Percentiles rank a stretch among this genome's conserved stretches.
Evolutionary conservation across 2,329 filamentous ascomycete genomes (phyloP).

Genomic region (Exophiala alcalophila): DNA sequence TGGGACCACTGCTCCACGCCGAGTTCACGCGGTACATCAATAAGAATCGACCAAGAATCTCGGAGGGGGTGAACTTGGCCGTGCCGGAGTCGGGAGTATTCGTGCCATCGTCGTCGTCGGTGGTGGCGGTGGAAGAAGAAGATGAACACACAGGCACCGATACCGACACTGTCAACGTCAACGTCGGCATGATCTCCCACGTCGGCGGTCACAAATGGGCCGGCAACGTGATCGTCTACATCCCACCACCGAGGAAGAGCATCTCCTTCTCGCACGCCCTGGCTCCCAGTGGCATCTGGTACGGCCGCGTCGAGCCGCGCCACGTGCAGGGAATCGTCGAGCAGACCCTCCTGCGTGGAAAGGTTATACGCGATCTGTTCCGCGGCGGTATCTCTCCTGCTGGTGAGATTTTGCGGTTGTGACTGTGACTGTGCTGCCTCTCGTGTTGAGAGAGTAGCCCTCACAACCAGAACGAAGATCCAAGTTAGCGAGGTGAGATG

Average conservation of each 20-base stretch:
- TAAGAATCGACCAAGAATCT: background rate
- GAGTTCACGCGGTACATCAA: conserved; percentile 59
- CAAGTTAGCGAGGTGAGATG: no score
- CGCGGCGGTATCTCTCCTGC: conserved; percentile 78
- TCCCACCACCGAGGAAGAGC: conserved; percentile 20
- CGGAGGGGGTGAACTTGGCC: conserved; percentile 14
- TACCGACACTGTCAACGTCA: conserved; percentile 28
- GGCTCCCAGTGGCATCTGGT: conserved; percentile 63
- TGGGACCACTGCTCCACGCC: conserved; percentile 68
- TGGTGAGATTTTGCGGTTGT: conserved; percentile 78
- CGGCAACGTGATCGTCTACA: conserved; percentile 86
- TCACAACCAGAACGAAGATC: no score
- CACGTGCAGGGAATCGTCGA: conserved; percentile 85
- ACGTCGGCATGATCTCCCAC: conserved; percentile 62
- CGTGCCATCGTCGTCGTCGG: no score
- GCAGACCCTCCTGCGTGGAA: conserved; percentile 82
- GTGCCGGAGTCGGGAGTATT: conserved; percentile 1
- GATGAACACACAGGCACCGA: no score
- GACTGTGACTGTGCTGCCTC: conserved; percentile 16
- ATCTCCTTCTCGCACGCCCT: conserved; percentile 18
- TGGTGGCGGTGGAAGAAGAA: no score
- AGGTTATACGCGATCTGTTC: conserved; percentile 78
- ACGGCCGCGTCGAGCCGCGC: conserved; percentile 78
- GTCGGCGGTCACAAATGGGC: conserved; percentile 93
- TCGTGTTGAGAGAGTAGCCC: no score